Evolutionary conservation across 768 basidiomycete species (phyloP).

Genomic region (Hygrophoropsis aurantiaca): DNA sequence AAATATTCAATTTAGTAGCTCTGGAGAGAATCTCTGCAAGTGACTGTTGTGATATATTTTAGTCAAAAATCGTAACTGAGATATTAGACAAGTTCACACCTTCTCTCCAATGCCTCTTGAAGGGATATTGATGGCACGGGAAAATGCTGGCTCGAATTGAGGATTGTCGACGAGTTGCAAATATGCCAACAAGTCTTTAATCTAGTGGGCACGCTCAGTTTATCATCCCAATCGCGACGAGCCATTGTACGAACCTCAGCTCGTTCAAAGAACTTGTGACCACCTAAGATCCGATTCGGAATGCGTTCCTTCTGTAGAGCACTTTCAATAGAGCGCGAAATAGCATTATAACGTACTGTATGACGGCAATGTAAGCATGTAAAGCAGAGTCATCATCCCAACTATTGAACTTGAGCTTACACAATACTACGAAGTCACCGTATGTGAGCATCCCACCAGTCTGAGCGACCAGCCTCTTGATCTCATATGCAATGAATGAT

Average conservation of each 20-base stretch:
- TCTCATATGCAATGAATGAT: conserved; percentile 69
- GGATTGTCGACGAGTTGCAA: conserved; percentile 82
- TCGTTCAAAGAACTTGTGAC: conserved; percentile 86
- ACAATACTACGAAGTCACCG: conserved; percentile 82
- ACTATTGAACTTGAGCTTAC: conserved; percentile 40
- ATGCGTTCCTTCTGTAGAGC: conserved; percentile 79
- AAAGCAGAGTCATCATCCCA: neutral
- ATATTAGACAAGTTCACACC: conserved; percentile 43
- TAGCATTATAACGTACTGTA: conserved; percentile 77
- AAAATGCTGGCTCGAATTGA: conserved; percentile 61
- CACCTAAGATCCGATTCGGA: conserved; percentile 72
- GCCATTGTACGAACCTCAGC: conserved; percentile 51
- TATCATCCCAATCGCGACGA: neutral
- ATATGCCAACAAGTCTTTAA: conserved; percentile 82
- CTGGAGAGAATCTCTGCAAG: conserved; percentile 54
- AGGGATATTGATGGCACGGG: conserved; percentile 72
- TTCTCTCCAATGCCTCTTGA: conserved; percentile 76
- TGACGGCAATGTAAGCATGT: conserved; percentile 2
- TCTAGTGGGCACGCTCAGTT: conserved; percentile 33
- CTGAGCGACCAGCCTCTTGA: conserved; percentile 73
- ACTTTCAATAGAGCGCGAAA: conserved; percentile 73
- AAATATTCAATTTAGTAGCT: conserved; percentile 50
- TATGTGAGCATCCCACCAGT: conserved; percentile 70
- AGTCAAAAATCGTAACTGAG: neutral
- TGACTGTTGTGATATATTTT: conserved; percentile 41